phyloP scores from a whole-genome alignment of 2,329 filamentous ascomycete genomes.

The Apiospora hydei region DNA sequence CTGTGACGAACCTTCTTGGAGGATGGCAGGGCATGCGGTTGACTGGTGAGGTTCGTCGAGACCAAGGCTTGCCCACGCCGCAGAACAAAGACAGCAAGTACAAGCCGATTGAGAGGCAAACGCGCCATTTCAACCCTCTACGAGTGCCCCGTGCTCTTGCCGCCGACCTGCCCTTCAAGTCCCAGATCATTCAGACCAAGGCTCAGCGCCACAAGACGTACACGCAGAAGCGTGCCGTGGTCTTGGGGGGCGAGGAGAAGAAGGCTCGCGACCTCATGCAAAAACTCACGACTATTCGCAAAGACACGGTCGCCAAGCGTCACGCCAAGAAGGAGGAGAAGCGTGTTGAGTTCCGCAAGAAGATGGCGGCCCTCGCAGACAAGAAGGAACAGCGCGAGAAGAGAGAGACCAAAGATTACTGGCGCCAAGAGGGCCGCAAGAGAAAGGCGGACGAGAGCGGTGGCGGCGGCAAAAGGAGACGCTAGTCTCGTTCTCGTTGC shows the following conservation, averaged over 20 bases:
- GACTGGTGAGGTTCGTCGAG: slow-evolving; percentile 88
- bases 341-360: slow-evolving; percentile 79
- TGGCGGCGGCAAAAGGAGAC: slow-evolving; percentile 49
- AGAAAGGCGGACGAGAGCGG: slow-evolving; percentile 54
- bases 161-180: slow-evolving; percentile 88
- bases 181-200: slow-evolving; percentile 84
- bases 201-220: slow-evolving; percentile 85
- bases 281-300: slow-evolving; percentile 88
- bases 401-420: slow-evolving; percentile 90
- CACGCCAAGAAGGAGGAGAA: slow-evolving; percentile 87
- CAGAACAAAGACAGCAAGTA: slow-evolving; percentile 86
- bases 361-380: slow-evolving; percentile 82
- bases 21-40: slow-evolving; percentile 91
- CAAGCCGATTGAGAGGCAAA: slow-evolving; percentile 69
- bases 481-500: slow-evolving; percentile 29
- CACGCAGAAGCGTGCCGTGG: slow-evolving; percentile 93
- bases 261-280: slow-evolving; percentile 88
- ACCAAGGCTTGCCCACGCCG: slow-evolving; percentile 77
- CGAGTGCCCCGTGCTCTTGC: slow-evolving; percentile 81
- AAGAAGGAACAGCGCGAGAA: slow-evolving; percentile 88
- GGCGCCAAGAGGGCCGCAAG: slow-evolving; percentile 87
- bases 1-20: slow-evolving; percentile 89
- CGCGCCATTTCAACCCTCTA: slow-evolving; percentile 80
- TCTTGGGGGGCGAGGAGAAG: slow-evolving; percentile 85
- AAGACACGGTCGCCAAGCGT: slow-evolving; percentile 88